Evolutionary conservation across 352 stramenopile species (phyloP).

Genomic region (Phytophthora litchii): DNA sequence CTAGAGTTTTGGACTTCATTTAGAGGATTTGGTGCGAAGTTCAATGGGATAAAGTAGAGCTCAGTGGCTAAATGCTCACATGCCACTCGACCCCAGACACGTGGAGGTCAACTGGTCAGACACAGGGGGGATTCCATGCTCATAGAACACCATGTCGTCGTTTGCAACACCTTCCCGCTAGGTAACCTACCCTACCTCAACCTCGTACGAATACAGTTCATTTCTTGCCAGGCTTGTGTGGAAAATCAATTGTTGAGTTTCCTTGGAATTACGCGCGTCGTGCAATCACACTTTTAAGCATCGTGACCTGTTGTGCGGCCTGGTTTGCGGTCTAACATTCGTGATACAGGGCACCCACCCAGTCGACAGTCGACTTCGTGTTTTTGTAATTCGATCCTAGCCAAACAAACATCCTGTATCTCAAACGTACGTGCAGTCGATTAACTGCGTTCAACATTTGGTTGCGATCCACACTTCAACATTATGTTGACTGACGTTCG

Average conservation of each 20-base stretch:
- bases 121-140: slow-evolving; percentile 1
- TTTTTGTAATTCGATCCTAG: slow-evolving; percentile 1
- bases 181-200: slow-evolving; percentile 1
- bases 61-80: not conserved
- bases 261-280: not conserved
- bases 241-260: not conserved
- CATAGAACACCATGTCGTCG: slow-evolving; percentile 9
- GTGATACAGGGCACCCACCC: slow-evolving; percentile 4
- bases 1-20: slow-evolving; percentile 4
- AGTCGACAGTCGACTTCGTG: slow-evolving; percentile 3
- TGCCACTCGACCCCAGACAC: not conserved
- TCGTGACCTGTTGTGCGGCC: not conserved
- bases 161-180: slow-evolving; percentile 1
- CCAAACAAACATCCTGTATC: not conserved
- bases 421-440: slow-evolving; percentile 1
- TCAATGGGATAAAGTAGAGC: not conserved
- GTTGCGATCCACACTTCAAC: slow-evolving; percentile 3
- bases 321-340: not conserved
- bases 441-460: slow-evolving; percentile 4
- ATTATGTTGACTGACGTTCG: slow-evolving; percentile 2
- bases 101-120: slow-evolving; percentile 7
- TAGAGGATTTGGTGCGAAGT: not conserved
- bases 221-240: not conserved
- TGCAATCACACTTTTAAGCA: not conserved
- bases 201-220: not conserved